Conservation (phyloP, 2,329 filamentous ascomycete genomes). For the Botrytis pseudocinerea region DNA sequence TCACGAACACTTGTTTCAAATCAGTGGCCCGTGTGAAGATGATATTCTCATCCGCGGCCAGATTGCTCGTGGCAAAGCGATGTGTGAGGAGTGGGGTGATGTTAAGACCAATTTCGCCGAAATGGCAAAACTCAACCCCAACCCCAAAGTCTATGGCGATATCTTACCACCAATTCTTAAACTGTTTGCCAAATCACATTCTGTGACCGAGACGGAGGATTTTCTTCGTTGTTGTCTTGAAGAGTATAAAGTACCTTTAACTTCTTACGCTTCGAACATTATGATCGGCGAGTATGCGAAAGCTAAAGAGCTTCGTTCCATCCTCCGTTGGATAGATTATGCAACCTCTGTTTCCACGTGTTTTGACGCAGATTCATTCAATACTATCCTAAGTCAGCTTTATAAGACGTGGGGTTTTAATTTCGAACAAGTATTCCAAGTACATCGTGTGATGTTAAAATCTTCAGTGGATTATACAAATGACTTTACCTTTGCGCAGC, state of each 20-base stretch:
- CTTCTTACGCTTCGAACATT: constrained; percentile 30
- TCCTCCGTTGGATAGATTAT: constrained; percentile 38
- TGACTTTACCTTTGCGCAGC: constrained; percentile 29
- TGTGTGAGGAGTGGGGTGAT: constrained; percentile 37
- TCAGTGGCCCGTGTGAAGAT: constrained; percentile 6
- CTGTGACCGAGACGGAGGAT: constrained; percentile 35
- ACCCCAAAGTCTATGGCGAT: constrained; percentile 28
- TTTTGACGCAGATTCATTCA: constrained; percentile 35
- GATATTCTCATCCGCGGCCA: constrained; percentile 38
- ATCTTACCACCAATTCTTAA: constrained; percentile 39
- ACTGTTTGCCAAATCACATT: constrained; percentile 35
- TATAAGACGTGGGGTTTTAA: constrained; percentile 32
- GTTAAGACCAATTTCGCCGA: constrained; percentile 35
- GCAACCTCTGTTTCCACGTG: constrained; percentile 26
- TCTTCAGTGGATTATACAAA: constrained; percentile 20
- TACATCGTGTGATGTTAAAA: constrained; percentile 30
- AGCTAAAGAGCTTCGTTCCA: constrained; percentile 35
- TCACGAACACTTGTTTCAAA: constrained; percentile 27
- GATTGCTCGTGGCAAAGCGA: constrained; percentile 39
- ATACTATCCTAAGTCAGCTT: constrained; percentile 37
- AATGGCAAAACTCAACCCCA: constrained; percentile 28
- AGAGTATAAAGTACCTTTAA: constrained; percentile 30
- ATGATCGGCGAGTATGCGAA: constrained; percentile 38
- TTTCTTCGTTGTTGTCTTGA: constrained; percentile 35
- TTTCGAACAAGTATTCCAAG: constrained; percentile 30